Evolutionary conservation across 2,329 filamentous ascomycete genomes (phyloP).

Genomic region (Cryoendolithus antarcticus): DNA sequence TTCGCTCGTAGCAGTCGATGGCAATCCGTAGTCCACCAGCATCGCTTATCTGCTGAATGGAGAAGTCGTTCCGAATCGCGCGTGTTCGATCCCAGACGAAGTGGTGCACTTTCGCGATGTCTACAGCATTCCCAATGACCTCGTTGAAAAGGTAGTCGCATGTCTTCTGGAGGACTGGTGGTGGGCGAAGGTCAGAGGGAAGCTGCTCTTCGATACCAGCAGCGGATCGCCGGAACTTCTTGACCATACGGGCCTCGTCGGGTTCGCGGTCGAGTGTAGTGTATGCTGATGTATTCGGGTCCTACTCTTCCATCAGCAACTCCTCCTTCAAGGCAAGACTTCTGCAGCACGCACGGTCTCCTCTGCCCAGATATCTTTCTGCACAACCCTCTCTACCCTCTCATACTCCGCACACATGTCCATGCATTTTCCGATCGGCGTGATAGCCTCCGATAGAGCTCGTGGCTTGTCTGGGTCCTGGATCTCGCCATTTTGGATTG

Average conservation of each 20-base stretch:
- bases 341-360: constrained; percentile 39
- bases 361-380: constrained; percentile 48
- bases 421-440: constrained; percentile 47
- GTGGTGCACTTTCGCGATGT: constrained; percentile 42
- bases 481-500: constrained; percentile 42
- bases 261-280: constrained; percentile 24
- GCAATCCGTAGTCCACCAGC: constrained; percentile 44
- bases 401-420: constrained; percentile 56
- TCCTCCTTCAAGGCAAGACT: constrained; percentile 1
- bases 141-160: constrained; percentile 32
- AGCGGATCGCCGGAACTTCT: constrained; percentile 50
- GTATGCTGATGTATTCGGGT: constrained; percentile 15
- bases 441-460: constrained; percentile 47
- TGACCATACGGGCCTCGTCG: constrained; percentile 48
- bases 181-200: constrained; percentile 51
- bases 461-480: constrained; percentile 50
- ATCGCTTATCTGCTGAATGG: constrained; percentile 47
- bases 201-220: constrained; percentile 52
- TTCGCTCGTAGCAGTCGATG: constrained; percentile 49
- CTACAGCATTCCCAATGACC: constrained; percentile 38
- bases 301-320: constrained; percentile 20
- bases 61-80: constrained; percentile 53
- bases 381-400: constrained; percentile 47
- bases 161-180: constrained; percentile 31
- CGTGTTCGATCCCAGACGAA: constrained; percentile 56